Evolutionary conservation across 345 rosid species (phyloP), one percentile per base, ranked within the genome.

Genomic region (Arabis alpina): DNA sequence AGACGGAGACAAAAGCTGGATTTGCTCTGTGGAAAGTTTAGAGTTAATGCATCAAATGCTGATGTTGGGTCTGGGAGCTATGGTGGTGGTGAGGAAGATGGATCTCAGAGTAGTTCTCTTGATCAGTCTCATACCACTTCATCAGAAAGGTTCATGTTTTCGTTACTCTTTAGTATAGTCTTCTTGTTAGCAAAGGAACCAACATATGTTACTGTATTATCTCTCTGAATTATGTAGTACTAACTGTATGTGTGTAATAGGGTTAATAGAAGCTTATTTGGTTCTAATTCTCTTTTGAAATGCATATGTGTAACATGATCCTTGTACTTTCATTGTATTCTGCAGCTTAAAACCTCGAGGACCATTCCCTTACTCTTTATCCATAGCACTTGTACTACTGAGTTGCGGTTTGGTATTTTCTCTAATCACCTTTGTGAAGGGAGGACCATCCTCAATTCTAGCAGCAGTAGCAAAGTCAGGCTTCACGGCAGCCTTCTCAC

Each of bases 391-490:
- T 61, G 88, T 84, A 81, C 83, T 94, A 42, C 50, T 88, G 64
- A 90, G 85, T 61, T 94, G 95, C 72, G 83, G 88, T 73, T 57
- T 91, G 57, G 84, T 85, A 34, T 88, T 85, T 79, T 83, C 95
- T 34, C 70, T 89, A 34, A 85, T 89, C 78, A 82, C 86, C 53
- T 94, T 87, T 71, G 87, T 60, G 59, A 94, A 82, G 66, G 89
- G 87, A 52, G 86, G 91, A 71, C 92, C 95, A 54, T 82, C 93
- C 24, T 84, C 90, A 32, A 74, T 84, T 76, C 75, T 94, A 73
- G 88, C 97, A 49, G 89, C 95, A 8, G 84, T 91, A 41, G 82
- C 99, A 53, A 94, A 94, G 81, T 91, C 99, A 45, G 99, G 99
- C 68, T 85, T 94, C 73, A 85, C 97, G 30, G 99, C 99, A 70